phyloP scores from a whole-genome alignment of 495 filamentous ascomycete species.

The Hypoxylon fragiforme region DNA sequence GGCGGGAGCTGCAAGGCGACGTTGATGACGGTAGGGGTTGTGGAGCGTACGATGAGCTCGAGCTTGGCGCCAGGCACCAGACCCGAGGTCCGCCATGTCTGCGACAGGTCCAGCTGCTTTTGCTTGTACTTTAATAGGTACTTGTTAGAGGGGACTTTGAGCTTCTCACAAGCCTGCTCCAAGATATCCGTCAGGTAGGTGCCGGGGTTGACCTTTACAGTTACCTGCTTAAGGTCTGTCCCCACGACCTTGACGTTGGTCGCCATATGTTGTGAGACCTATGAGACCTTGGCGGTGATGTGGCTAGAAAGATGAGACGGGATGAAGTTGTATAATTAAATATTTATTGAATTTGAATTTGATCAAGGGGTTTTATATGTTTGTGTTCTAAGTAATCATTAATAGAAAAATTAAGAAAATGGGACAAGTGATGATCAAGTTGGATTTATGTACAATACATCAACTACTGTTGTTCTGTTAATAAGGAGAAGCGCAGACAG shows the following conservation, averaged over 20 bases:
- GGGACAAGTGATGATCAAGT: no score
- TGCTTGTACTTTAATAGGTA: slow-evolving; percentile 88
- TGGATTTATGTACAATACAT: no score
- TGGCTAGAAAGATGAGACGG: background rate
- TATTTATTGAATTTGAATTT: background rate
- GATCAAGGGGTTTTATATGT: no score
- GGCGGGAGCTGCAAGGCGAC: slow-evolving; percentile 81
- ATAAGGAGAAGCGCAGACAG: no score
- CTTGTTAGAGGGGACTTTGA: slow-evolving; percentile 69
- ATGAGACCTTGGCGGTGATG: slow-evolving; percentile 1
- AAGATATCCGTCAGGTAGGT: slow-evolving; percentile 82
- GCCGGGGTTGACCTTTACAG: slow-evolving; percentile 80
- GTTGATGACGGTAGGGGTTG: slow-evolving; percentile 78
- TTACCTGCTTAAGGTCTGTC: slow-evolving; percentile 68
- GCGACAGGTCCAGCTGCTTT: slow-evolving; percentile 81
- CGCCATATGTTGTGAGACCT: slow-evolving; percentile 60
- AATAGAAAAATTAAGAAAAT: no score
- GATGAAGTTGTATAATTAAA: background rate
- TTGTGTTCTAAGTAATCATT: no score
- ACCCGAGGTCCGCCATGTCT: slow-evolving; percentile 82
- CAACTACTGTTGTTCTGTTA: no score
- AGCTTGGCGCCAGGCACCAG: slow-evolving; percentile 85
- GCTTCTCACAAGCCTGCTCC: slow-evolving; percentile 81
- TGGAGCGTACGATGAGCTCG: slow-evolving; percentile 83
- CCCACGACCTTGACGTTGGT: slow-evolving; percentile 89